Evolutionary conservation across 2,329 filamentous ascomycete genomes (phyloP), one percentile per base, ranked within the genome.

Genomic region (Aspergillus intermedius): DNA sequence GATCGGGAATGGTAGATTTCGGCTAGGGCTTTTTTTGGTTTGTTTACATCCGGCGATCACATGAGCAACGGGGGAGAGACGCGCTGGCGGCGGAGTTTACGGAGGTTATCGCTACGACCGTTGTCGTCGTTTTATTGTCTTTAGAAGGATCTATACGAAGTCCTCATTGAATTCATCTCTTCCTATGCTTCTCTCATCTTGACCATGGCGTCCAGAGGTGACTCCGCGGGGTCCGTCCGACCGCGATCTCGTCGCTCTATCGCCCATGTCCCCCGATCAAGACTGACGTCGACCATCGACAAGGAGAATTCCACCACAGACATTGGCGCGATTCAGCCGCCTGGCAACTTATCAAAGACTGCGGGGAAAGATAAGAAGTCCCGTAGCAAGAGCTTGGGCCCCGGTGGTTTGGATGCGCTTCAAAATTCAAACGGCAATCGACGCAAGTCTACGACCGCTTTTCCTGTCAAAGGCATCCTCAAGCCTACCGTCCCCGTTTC

Each of bases 311-410:
- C 80, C 62, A 87, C 84, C 3, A 72, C 84, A 40, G 84, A 88
- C 57, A 67, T 86, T 49, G 78, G 76, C 52, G 77, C 78, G 55
- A 53, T 65, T 4, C 64, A 62, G 43, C 46, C 58, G 8, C 57
- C 58, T 10, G 59, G 53, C 19, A 54, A 46, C 12, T 60, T 53
- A 17, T 46, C 55, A n/a, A 63, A 59, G 45, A 22, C 54, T 79
- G 78, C 59, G 8, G 64, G 57, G 28, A 65, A 64, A 45, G 70
- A 71, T 35, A 78, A 77, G 72, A 91, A 90, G 72, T 87, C 86
- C 50, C 84, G 93, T 56, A 96, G 91, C 72, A 97, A 96, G 76
- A 97, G 91, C 71, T 84, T 98, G 58, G 93, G 93, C 2, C 91
- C 93, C 13, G 93, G 91, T 45, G 90, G 91, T 22, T 72, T 95